Percentiles rank a stretch among this genome's conserved stretches.
These are phyloP conservation scores for Scalesia atractyloides DNA, from an alignment of 129 eudicot genomes.

Conservation along the genomic window DNA sequence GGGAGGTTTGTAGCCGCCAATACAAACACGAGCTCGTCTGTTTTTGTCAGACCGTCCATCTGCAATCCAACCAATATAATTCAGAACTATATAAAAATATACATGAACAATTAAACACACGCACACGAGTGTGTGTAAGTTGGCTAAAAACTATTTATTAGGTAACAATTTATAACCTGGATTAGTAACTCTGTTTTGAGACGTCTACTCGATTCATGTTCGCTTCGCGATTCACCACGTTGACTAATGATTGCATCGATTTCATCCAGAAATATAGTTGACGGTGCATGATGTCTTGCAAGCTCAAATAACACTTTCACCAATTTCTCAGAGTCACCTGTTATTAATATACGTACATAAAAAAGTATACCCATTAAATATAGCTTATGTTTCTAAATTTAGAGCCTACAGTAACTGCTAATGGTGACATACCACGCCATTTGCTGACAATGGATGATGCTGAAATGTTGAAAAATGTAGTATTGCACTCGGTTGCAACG, in stretches of 20 bases:
- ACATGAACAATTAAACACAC: constrained; percentile 1
- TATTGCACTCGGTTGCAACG: constrained; percentile 98
- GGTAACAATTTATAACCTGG: constrained; percentile 55
- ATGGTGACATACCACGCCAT: constrained; percentile 87
- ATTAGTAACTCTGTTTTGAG: constrained; percentile 94
- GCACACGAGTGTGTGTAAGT: not conserved
- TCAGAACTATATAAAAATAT: not conserved
- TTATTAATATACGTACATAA: not conserved
- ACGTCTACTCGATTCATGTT: constrained; percentile 99
- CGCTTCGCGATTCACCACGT: constrained; percentile 99
- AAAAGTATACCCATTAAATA: not conserved
- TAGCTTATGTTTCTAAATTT: not conserved
- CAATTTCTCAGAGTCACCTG: constrained; percentile 98
- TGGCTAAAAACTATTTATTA: not conserved
- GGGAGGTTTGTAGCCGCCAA: constrained; percentile 99
- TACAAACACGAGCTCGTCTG: constrained; percentile 98
- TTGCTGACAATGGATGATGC: constrained; percentile 99
- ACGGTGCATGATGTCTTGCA: constrained; percentile 99
- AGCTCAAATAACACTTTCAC: constrained; percentile 95
- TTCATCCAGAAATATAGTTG: constrained; percentile 96
- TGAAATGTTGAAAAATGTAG: constrained; percentile 97
- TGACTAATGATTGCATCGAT: constrained; percentile 99
- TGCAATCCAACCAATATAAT: constrained; percentile 43
- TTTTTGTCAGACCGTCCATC: constrained; percentile 96
- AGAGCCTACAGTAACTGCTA: constrained; percentile 4